Evolutionary conservation across 345 rosid genomes (phyloP).

Genomic region (Ceriops zippeliana): DNA sequence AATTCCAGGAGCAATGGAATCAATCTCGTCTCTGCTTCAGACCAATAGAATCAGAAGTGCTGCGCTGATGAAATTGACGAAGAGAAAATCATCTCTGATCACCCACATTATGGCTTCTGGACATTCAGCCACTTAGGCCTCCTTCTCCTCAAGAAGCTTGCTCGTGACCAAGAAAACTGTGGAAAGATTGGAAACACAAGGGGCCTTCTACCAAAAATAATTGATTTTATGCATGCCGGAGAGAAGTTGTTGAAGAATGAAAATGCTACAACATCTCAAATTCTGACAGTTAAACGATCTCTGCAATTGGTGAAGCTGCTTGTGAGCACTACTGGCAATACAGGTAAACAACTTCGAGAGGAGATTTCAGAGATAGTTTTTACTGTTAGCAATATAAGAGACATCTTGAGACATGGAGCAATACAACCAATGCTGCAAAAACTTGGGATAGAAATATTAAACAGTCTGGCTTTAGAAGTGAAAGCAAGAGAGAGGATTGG

Average conservation of each 20-base stretch:
- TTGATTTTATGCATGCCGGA: constrained; percentile 67
- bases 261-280: constrained; percentile 42
- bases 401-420: constrained; percentile 61
- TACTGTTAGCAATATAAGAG: constrained; percentile 78
- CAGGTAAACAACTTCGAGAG: constrained; percentile 67
- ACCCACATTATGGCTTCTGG: constrained; percentile 50
- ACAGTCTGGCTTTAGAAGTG: constrained; percentile 64
- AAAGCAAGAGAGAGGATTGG: constrained; percentile 79
- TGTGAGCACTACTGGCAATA: constrained; percentile 65
- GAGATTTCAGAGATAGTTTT: constrained; percentile 90
- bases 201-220: constrained; percentile 78
- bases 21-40: constrained; percentile 81
- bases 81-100: constrained; percentile 42
- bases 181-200: constrained; percentile 88
- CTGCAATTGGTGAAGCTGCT: constrained; percentile 83
- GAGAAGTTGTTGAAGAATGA: constrained; percentile 49
- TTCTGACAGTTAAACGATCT: constrained; percentile 64
- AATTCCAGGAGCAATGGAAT: constrained; percentile 88
- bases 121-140: constrained; percentile 80
- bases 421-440: constrained; percentile 63
- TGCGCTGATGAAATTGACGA: constrained; percentile 75
- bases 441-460: constrained; percentile 65
- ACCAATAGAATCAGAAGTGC: constrained; percentile 39
- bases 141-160: constrained; percentile 68
- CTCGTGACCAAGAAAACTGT: constrained; percentile 83